Evolutionary conservation across 371 early-diverging fungal genomes (phyloP), one percentile per base, ranked within the genome.

Genomic region (Mucor velutinosus): DNA sequence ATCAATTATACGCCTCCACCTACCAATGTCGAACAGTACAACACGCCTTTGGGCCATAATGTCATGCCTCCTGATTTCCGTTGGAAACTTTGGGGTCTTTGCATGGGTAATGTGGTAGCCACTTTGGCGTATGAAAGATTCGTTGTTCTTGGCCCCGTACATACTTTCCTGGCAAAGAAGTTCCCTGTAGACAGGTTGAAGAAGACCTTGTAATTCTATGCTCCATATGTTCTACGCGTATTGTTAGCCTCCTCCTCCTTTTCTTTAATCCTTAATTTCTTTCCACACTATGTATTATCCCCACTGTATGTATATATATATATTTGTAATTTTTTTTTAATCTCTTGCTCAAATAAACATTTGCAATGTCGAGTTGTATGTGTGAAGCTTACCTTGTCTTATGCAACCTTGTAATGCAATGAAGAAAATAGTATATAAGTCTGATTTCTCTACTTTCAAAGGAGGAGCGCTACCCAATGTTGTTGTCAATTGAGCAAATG

Each of bases 1-100:
- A 27, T 79, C 3, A 86, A 87, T 1, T 88, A 85, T 66, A 53
- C 72, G 0, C 55, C 30, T 29, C 85, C 86, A 3, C 64, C 74
- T 30, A 75, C 72, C 49, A 39, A 73, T 15, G 87, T 91, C 39
- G 79, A 70, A 55, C 65, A 72, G 2, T 93, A 88, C 73, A 89
- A 90, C 63, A 74, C 74, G 7, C 79, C 79, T 19, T 63, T 78
- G 15, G 93, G 92, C 15, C 90, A 91, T 71, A 92, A 92, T 55
- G 87, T 92, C 19, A 72, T 92, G 67, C 92, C 93, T 0, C 32
- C 19, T 5, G 62, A 65, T 32, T 89, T 89, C 68, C 79, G 94
- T 30, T 85, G 80, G 76, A 72, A 70, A 55, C 72, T 94, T 2
- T 86, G 82, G 80, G 87, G 74, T 11, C 63, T 80, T 0, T 72